Evolutionary conservation across 768 basidiomycete genomes (phyloP), one percentile per base, ranked within the genome.

Genomic region (Panaeolus cyanescens): DNA sequence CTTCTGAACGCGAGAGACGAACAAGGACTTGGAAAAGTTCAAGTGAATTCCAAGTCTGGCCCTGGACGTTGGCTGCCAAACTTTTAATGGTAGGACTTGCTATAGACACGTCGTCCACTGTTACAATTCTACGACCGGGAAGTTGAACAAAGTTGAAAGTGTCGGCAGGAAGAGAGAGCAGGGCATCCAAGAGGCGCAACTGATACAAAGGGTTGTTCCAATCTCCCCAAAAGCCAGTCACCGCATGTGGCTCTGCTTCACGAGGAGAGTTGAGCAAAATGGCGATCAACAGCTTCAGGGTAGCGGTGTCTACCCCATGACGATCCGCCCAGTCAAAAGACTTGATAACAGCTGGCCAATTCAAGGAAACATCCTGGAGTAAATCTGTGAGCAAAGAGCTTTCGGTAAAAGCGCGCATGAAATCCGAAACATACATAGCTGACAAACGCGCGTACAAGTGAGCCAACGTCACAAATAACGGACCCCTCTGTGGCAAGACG

Each of bases 21-120:
- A 96, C 89, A 2, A 98, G 79, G 30, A 95, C 88, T 73, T 94
- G 88, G 66, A 96, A 92, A 39, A 99, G 77, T 66, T 97, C 94
- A 8, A 95, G 78, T 5, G 93, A 95, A 71, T 99, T 99, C 96
- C 96, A 99, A 0, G 93, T 91, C 65, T 93, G 89, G 2, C 89
- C 89, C 72, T 98, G 95, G 31, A 96, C 92, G 67, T 92, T 94
- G 2, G 88, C 89, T 0, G 95, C 95, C 33, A 96, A 81, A 0
- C 91, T 86, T 73, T 95, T 94, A 78, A 96, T 95, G n/a, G 92
- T 93, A 30, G 93, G 91, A 67, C 91, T 92, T 15, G 93, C 90
- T 42, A 83, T 80, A 1, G 91, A 83, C 37, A 95, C 91, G 63
- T 96, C 95, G 54, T 96, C 94, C 20, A 93, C 88, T 0, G 92